These are phyloP conservation scores for Tetracladium maxilliforme DNA, from an alignment of 2,329 filamentous ascomycete genomes.

Conservation along the genomic window DNA sequence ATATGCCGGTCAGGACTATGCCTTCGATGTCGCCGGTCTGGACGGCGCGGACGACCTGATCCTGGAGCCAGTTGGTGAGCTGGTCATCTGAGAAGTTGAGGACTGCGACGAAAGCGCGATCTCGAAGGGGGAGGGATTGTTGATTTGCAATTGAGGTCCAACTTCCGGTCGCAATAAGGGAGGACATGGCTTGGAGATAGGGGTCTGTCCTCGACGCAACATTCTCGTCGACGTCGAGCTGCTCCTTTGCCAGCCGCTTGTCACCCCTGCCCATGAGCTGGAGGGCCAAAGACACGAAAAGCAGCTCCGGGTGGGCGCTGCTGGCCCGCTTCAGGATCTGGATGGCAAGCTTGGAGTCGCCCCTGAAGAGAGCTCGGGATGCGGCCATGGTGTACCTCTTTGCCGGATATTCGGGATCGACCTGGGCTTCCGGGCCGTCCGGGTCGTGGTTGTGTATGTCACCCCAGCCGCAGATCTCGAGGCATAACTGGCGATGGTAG, in stretches of 20 bases:
- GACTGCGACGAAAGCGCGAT: conserved; percentile 61
- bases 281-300: conserved; percentile 54
- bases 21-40: conserved; percentile 60
- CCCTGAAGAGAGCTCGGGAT: conserved; percentile 61
- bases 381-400: conserved; percentile 69
- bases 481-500: conserved; percentile 58
- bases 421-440: conserved; percentile 25
- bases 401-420: conserved; percentile 28
- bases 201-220: conserved; percentile 57
- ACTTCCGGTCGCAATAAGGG: conserved; percentile 61
- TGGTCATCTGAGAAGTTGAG: conserved; percentile 47
- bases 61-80: conserved; percentile 52
- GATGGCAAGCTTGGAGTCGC: conserved; percentile 52
- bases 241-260: conserved; percentile 27
- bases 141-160: conserved; percentile 65
- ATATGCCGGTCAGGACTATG: conserved; percentile 64
- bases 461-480: conserved; percentile 63
- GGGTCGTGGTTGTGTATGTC: conserved; percentile 23
- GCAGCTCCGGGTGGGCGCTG: conserved; percentile 46
- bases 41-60: conserved; percentile 45
- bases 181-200: conserved; percentile 67
- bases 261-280: conserved; percentile 42
- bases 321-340: conserved; percentile 56
- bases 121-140: conserved; percentile 56
- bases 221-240: conserved; percentile 42